These are phyloP conservation scores for Candida labiduridarum DNA, from an alignment of 1,139 yeast species.

Conservation along the genomic window DNA sequence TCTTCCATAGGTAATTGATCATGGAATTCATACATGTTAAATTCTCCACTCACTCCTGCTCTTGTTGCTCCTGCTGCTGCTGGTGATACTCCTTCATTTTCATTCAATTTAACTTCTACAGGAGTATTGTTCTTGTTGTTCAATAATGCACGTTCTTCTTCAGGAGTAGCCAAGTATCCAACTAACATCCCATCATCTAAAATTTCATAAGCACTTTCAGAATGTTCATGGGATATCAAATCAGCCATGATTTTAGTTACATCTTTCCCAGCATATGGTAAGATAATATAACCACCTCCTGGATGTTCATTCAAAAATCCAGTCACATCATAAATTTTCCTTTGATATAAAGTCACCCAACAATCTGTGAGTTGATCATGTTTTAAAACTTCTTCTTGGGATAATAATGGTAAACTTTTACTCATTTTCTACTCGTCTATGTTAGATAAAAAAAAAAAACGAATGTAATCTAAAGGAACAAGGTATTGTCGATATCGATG, in stretches of 20 bases:
- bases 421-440: background rate
- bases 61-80: too few species aligned
- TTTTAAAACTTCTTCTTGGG: constrained; percentile 42
- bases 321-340: constrained; percentile 84
- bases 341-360: constrained; percentile 73
- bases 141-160: constrained; percentile 45
- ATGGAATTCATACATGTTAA: constrained; percentile 45
- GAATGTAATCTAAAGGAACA: too few species aligned
- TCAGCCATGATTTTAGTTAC: constrained; percentile 80
- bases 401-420: constrained; percentile 36
- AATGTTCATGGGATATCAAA: constrained; percentile 67
- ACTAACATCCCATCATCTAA: constrained; percentile 68
- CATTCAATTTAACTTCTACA: constrained; percentile 43
- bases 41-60: constrained; percentile 7
- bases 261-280: constrained; percentile 83
- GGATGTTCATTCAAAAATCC: constrained; percentile 83
- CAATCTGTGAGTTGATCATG: constrained; percentile 60
- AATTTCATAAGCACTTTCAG: constrained; percentile 87
- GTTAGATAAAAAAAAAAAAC: background rate
- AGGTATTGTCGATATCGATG: too few species aligned
- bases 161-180: constrained; percentile 49
- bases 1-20: constrained; percentile 73
- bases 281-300: constrained; percentile 76
- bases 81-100: constrained; percentile 14
- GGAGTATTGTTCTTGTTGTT: constrained; percentile 44